phyloP scores from a whole-genome alignment of 2,329 filamentous ascomycete genomes.

The Alternaria atra region DNA sequence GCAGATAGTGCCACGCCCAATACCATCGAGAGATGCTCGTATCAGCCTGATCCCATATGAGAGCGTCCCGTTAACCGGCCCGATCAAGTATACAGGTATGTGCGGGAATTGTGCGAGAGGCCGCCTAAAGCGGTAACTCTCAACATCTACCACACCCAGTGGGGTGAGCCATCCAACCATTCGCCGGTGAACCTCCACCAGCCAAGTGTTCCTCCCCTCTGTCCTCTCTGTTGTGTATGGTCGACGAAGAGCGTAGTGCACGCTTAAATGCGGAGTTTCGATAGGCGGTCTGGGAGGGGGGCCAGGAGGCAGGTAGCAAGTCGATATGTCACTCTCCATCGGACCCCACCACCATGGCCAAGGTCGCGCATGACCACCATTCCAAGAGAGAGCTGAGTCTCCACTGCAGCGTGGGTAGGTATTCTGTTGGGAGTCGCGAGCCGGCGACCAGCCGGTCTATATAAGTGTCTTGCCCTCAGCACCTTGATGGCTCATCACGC shows the following conservation, averaged over 20 bases:
- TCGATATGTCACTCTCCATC: conserved; percentile 16
- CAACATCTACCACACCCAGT: not conserved
- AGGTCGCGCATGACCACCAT: conserved; percentile 13
- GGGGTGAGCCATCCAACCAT: not conserved
- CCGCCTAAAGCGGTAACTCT: conserved; percentile 8
- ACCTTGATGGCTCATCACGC: conserved; percentile 35
- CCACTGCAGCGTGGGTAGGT: conserved; percentile 4
- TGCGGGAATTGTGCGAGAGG: conserved; percentile 15
- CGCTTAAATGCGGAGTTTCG: not conserved
- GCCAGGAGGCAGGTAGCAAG: not conserved
- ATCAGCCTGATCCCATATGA: not conserved
- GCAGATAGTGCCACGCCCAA: not conserved
- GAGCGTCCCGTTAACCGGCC: not conserved
- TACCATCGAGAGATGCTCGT: not conserved
- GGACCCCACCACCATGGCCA: conserved; percentile 5
- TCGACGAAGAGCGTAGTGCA: not conserved
- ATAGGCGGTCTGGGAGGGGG: not conserved
- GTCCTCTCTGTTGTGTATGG: not conserved
- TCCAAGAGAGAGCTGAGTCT: not conserved
- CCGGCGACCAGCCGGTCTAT: conserved; percentile 16
- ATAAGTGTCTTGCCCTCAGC: conserved; percentile 26
- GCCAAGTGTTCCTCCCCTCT: not conserved
- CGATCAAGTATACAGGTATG: not conserved
- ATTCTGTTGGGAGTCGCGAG: not conserved
- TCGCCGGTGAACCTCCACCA: conserved; percentile 1